Evolutionary conservation across 495 filamentous ascomycete genomes (phyloP).

Genomic region (Tuber borchii): DNA sequence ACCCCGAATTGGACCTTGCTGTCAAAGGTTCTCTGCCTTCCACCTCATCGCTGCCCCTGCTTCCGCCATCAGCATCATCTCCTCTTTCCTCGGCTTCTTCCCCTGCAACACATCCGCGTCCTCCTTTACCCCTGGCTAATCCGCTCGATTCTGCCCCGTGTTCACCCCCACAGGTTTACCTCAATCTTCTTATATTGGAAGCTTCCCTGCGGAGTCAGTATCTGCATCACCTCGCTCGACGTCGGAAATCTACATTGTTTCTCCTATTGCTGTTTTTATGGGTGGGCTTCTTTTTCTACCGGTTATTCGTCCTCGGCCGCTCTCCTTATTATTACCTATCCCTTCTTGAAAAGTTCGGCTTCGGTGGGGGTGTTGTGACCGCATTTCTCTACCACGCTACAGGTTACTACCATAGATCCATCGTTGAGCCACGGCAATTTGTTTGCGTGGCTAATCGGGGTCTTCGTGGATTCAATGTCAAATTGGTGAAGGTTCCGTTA

Average conservation of each 20-base stretch:
- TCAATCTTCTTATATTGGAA: slow-evolving; percentile 95
- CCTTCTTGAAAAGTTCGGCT: slow-evolving; percentile 74
- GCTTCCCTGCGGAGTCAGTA: slow-evolving; percentile 89
- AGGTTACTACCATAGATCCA: slow-evolving; percentile 88
- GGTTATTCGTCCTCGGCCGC: slow-evolving; percentile 83
- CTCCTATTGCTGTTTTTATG: slow-evolving; percentile 68
- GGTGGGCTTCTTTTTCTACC: slow-evolving; percentile 76
- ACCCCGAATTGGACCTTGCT: slow-evolving; percentile 24
- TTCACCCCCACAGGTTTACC: slow-evolving; percentile 93
- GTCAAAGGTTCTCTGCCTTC: slow-evolving; percentile 68
- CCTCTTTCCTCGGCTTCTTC: slow-evolving; percentile 46
- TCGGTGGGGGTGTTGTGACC: slow-evolving; percentile 79
- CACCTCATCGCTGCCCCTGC: slow-evolving; percentile 41
- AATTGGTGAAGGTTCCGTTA: slow-evolving; percentile 80
- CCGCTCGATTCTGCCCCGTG: slow-evolving; percentile 76
- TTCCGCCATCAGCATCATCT: slow-evolving; percentile 39
- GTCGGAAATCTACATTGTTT: slow-evolving; percentile 94
- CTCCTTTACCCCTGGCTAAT: slow-evolving; percentile 52
- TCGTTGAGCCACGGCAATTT: slow-evolving; percentile 91
- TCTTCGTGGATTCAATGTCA: slow-evolving; percentile 84
- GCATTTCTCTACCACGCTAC: slow-evolving; percentile 81
- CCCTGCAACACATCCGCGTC: slow-evolving; percentile 42
- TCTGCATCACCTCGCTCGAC: slow-evolving; percentile 75
- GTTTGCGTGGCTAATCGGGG: slow-evolving; percentile 81
- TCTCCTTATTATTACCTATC: slow-evolving; percentile 94